Conservation (phyloP, 805 yeast species). For the Saccharomyces paradoxus region DNA sequence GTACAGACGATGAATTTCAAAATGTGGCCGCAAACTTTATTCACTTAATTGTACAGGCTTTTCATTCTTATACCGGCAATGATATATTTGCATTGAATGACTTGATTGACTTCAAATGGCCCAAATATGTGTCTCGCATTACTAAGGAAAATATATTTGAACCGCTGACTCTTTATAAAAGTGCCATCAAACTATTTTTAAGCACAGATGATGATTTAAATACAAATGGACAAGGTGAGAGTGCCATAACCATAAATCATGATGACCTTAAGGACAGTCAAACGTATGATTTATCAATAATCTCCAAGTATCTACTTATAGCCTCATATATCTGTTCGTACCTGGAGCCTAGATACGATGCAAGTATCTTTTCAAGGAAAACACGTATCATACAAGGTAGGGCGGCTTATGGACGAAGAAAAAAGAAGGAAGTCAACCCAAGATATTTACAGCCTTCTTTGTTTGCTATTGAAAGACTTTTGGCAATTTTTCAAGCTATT, state of each 20-base stretch:
- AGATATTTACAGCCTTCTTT: conserved; percentile 61
- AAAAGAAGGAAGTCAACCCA: conserved; percentile 45
- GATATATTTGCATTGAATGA: conserved; percentile 22
- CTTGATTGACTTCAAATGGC: conserved; percentile 28
- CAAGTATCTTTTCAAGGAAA: conserved; percentile 55
- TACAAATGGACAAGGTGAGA: conserved; percentile 9
- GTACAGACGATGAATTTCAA: conserved; percentile 9
- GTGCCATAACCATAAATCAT: conserved; percentile 6
- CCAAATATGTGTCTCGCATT: conserved; percentile 13
- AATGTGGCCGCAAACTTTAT: conserved; percentile 20
- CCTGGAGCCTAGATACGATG: conserved; percentile 60
- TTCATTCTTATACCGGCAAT: conserved; percentile 29
- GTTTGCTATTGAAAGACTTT: conserved; percentile 69
- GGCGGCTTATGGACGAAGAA: conserved; percentile 34
- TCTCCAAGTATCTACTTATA: conserved; percentile 63
- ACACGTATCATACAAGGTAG: conserved; percentile 39
- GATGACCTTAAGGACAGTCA: conserved; percentile 1
- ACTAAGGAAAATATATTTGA: conserved; percentile 16
- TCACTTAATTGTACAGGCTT: conserved; percentile 24
- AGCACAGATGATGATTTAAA: conserved; percentile 30
- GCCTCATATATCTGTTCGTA: conserved; percentile 82
- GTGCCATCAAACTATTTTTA: conserved; percentile 23
- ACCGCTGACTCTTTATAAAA: conserved; percentile 26
- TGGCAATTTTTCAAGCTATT: conserved; percentile 73
- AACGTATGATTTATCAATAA: conserved; percentile 44